phyloP scores from a whole-genome alignment of 2,329 filamentous ascomycete species.

The Ceratocystis papillata region DNA sequence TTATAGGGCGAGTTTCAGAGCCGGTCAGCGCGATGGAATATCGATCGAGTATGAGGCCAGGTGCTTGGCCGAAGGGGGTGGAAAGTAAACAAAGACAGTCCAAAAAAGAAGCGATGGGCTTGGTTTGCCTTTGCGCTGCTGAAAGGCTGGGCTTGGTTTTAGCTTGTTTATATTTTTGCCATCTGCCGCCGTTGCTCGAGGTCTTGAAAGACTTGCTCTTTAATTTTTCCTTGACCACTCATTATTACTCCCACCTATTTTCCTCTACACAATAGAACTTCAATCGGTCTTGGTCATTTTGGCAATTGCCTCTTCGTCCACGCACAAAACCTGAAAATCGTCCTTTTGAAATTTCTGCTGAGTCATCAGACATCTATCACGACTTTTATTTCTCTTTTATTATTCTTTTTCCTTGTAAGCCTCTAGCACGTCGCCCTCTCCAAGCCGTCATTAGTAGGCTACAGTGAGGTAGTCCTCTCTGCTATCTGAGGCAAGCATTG shows the following conservation, averaged over 20 bases:
- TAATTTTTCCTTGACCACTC: not conserved
- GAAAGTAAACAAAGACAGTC: constrained; percentile 15
- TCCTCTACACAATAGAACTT: not conserved
- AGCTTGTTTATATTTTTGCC: not conserved
- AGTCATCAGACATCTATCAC: not conserved
- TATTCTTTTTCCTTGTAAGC: not conserved
- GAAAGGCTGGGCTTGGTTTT: constrained; percentile 1
- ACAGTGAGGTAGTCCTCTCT: not conserved
- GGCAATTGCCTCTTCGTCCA: not conserved
- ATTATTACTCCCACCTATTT: not conserved
- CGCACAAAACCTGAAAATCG: not conserved
- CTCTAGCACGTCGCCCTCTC: not conserved
- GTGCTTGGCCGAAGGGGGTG: not conserved
- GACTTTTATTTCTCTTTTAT: not conserved
- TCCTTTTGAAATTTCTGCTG: not conserved
- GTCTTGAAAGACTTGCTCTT: not conserved
- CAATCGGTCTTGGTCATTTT: too few species aligned
- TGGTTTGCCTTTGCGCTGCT: not conserved
- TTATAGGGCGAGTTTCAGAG: not conserved
- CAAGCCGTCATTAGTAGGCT: not conserved
- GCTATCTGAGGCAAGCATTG: too few species aligned
- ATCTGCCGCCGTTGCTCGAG: not conserved
- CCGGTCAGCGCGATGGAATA: not conserved
- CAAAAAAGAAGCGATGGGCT: not conserved
- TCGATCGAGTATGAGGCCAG: constrained; percentile 1